Base-by-base conservation (phyloP, 2,329 filamentous ascomycete genomes). In the Aspergillus glaucus region DNA sequence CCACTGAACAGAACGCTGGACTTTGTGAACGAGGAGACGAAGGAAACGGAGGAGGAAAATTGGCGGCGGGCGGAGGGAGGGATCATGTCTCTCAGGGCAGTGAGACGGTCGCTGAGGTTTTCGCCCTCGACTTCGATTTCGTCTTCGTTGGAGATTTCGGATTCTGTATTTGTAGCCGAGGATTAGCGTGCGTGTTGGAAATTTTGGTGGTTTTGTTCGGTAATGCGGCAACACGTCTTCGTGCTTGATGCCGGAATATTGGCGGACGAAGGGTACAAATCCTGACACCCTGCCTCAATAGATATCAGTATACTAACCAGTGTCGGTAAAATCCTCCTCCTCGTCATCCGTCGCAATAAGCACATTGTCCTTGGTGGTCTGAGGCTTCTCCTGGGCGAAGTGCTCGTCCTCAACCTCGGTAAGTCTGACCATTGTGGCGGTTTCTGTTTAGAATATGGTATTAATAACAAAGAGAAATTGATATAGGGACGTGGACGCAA, bases 341-440 rank as follows among this genome's bases (percentile, higher is more conserved):
- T 93, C 86, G 59, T 90, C 69, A 50, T 75, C 72, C 44, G 69
- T 71, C 36, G 62, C 62, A 42, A 75, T 59, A 48, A 75, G 64
- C 43, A 65, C 85, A 51, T 84, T 81, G 50, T 81, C 77, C 57
- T 78, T 77, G 56, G 71, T 67, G 54, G 83, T 74, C 64, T 86
- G 84, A 59, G 79, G 75, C 71, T 86, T 84, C 61, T 79, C 75
- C 70, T 81, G 77, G 74, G 86, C 79, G 78, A 96, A 95, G 74
- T 94, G 88, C 80, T 96, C 91, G 70, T 97, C 92, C 69, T 94
- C 86, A 66, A 97, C 92, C 79, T 97, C 92, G 68, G 89, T 88
- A 68, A 97, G 88, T 75, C 92, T 89, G 72, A 97, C 92, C 92
- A 97, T 96, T 63, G 72, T 70, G 62, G 53, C 55, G 56, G 57